Conservation (phyloP, 2,329 filamentous ascomycete genomes). For the Sarocladium brachiariae region DNA sequence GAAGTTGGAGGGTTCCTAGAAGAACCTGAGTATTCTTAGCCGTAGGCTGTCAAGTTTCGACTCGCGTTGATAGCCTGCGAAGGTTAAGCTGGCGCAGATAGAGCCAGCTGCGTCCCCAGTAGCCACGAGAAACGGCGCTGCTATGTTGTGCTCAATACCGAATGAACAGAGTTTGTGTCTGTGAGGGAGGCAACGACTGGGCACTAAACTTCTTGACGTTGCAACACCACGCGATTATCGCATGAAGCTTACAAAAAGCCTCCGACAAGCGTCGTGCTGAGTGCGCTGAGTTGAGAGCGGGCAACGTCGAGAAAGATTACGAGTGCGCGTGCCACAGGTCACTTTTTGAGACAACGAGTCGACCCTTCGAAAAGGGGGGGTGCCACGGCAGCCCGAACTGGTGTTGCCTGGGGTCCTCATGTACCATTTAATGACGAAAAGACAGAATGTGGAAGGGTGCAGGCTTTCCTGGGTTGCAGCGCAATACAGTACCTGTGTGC, state of each 20-base stretch:
- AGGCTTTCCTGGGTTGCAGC: constrained; percentile 5
- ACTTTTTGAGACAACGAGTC: neutral
- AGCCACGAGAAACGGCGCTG: no score
- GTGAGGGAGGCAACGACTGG: no score
- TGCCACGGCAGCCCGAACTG: neutral
- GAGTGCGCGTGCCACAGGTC: neutral
- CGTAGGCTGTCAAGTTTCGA: neutral
- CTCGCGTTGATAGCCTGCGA: neutral
- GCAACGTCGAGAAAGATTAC: neutral
- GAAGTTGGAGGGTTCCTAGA: constrained; percentile 3
- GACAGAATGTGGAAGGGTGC: neutral
- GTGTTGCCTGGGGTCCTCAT: neutral
- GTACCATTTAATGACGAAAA: neutral
- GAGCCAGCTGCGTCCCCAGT: neutral
- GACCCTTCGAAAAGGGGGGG: neutral
- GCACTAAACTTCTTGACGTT: neutral
- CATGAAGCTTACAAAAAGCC: neutral
- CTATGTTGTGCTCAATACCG: no score
- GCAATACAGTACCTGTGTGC: constrained; percentile 3
- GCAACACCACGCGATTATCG: neutral
- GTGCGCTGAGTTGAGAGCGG: neutral
- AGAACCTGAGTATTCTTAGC: neutral
- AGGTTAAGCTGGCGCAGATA: neutral
- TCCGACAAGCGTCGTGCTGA: neutral
- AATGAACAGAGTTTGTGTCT: no score